Base-by-base conservation (phyloP, 495 filamentous ascomycete species). In the Neurospora cerealis region DNA sequence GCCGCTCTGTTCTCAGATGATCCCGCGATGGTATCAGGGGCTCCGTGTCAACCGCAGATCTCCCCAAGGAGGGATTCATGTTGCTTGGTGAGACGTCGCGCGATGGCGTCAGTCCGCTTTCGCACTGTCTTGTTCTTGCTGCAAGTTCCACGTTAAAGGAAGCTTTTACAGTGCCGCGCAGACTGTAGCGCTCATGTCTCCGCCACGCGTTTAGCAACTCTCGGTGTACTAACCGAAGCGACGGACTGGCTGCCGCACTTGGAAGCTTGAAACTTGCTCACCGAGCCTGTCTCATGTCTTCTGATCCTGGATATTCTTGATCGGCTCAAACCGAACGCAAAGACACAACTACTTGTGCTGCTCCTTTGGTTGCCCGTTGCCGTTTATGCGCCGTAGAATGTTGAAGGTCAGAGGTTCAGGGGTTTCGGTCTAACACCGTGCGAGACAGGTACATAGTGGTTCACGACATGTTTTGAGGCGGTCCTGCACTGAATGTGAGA, bases 231-330 rank as follows among this genome's bases (percentile, higher is more conserved):
- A 39, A 32, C 32, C 32, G 32, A 13, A 66, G 54, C 54, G 15
- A 36, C 54, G 6, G 54, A 34, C 54, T 66, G 28, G 48, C 21
- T 60, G 48, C 11, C 48, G 48, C 10, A 60, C 48, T 15, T 60
- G 48, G 21, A 60, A 66, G 28, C 73, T 11, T 73, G 74, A 75
- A 75, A 75, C 74, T 66, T 75, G 74, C 74, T 75, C 74, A 75
- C 38, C 37, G 28, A 38, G 40, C 24, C 69, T 39, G 69, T 70
- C 46, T 72, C 70, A 71, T 41, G 34, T 48, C n/a, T 21, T 9
- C 19, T 11, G 21, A 41, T 37, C 46, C 40, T 34, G 5, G 37
- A 54, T 1, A 6, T 62, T 62, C 28, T 34, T 1, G 28, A 19
- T 62, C 24, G 24, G 11, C 24, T 28, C 28, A 32, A 34, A 62